Evolutionary conservation across 176 grass and related monocot genomes (phyloP), one percentile per base, ranked within the genome.

Genomic region (Thalia dealbata): DNA sequence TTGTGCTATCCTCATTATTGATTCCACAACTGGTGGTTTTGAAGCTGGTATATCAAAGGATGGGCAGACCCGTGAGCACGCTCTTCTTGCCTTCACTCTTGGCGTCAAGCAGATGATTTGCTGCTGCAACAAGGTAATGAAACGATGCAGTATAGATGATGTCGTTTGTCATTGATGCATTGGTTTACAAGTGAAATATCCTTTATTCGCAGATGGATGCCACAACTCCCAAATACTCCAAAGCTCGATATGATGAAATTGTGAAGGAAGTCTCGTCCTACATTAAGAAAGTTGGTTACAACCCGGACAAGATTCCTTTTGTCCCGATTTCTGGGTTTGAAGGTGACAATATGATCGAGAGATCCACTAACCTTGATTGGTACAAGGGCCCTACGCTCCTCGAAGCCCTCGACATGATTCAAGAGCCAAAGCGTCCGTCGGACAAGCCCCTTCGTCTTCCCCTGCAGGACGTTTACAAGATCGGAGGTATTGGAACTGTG

Each of bases 181-280:
- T 22, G 14, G n/a, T 67, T 38, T 41, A 35, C 32, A 11, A 42
- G 42, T 9, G 32, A 38, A 6, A 14, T 41, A n/a, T 67, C 4
- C 14, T 64, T 64, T 29, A 13, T 13, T 67, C 10, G 43, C 18
- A 67, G 64, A 67, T 43, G 64, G 64, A 67, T 67, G 32, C 64
- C 8, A 67, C 32, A 0, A 67, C 35, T 67, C 64, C 64, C 6
- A 67, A 67, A 14, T 67, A 43, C 64, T 67, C 64, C 0, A 67
- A 67, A 10, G 32, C 64, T n/a, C 64, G 64, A 42, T 67, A 67
- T 43, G 64, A 67, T 67, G 64, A 67, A 67, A 67, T 67, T 43
- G 64, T 67, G 0, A 43, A 67, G 64, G 32, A 43, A 18, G 64
- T 67, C 10, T 67, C 64, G 9, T 43, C 64, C 19, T 67, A 67